phyloP scores from a whole-genome alignment of 1,284 basidiomycete genomes.

The Rhodotorula mucilaginosa region DNA sequence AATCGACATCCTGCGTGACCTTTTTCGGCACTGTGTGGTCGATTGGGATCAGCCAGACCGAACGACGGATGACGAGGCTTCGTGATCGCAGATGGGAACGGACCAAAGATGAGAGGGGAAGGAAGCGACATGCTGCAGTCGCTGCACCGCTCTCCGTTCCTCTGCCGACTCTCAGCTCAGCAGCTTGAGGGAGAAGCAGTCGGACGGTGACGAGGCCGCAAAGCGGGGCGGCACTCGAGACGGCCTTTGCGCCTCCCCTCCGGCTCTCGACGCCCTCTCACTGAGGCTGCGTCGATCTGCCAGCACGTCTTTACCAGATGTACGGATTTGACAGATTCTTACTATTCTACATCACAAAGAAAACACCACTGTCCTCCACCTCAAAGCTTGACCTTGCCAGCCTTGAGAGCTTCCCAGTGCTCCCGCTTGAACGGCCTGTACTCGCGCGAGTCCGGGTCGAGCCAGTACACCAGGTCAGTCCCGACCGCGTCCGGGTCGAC shows the following conservation, averaged over 20 bases:
- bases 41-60: not conserved
- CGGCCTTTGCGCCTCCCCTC: too few species aligned
- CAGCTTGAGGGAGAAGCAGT: too few species aligned
- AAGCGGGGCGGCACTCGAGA: too few species aligned
- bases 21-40: constrained; percentile 54
- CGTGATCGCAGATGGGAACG: not conserved
- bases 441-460: constrained; percentile 8
- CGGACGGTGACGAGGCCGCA: too few species aligned
- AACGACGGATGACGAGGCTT: too few species aligned
- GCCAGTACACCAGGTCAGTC: constrained; percentile 31
- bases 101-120: constrained; percentile 26
- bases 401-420: constrained; percentile 23
- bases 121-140: constrained; percentile 13
- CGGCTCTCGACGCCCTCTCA: too few species aligned
- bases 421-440: constrained; percentile 24
- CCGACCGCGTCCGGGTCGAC: constrained; percentile 43
- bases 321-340: too few species aligned
- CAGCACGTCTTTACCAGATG: too few species aligned
- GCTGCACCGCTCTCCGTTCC: not conserved
- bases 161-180: not conserved
- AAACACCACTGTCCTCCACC: not conserved
- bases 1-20: constrained; percentile 67
- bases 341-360: not conserved
- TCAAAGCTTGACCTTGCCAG: constrained; percentile 20
- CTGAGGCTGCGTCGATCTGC: too few species aligned